These are phyloP conservation scores for Tricholoma saponaceum DNA, from an alignment of 768 basidiomycete genomes.

Conservation along the genomic window DNA sequence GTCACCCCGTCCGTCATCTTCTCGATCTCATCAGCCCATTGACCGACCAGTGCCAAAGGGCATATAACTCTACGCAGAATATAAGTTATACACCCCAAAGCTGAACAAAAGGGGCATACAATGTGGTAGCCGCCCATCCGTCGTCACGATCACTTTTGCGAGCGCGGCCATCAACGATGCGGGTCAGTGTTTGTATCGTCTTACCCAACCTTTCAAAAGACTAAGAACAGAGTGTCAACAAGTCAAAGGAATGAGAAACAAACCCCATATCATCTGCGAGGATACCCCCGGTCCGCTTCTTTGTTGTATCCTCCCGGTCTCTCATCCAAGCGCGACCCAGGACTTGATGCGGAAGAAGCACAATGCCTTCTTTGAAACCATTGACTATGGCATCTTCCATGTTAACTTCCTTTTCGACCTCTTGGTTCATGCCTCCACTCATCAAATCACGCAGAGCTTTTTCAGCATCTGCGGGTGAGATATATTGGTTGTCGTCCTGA, in stretches of 20 bases:
- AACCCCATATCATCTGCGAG: constrained; percentile 91
- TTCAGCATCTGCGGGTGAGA: constrained; percentile 59
- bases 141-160: constrained; percentile 64
- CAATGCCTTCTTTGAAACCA: constrained; percentile 69
- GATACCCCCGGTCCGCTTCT: constrained; percentile 81
- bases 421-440: constrained; percentile 59
- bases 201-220: constrained; percentile 59
- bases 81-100: constrained; percentile 1
- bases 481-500: constrained; percentile 24
- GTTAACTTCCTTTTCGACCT: constrained; percentile 52
- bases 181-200: constrained; percentile 86
- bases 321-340: constrained; percentile 86
- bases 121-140: constrained; percentile 67
- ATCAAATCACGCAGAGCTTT: constrained; percentile 76
- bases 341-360: constrained; percentile 83
- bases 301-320: constrained; percentile 62
- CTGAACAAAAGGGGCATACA: constrained; percentile 41
- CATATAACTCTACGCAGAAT: constrained; percentile 64
- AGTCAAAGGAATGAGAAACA: constrained; percentile 12
- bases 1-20: constrained; percentile 64
- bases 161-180: constrained; percentile 81
- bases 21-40: constrained; percentile 86
- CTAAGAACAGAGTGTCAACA: not conserved
- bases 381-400: constrained; percentile 67
- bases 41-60: constrained; percentile 81